A percentile compares a stretch with the other conserved stretches of the same genome.
These are phyloP conservation scores for Acorus calamus DNA, from an alignment of 106 monocot genomes.

Conservation along the genomic window DNA sequence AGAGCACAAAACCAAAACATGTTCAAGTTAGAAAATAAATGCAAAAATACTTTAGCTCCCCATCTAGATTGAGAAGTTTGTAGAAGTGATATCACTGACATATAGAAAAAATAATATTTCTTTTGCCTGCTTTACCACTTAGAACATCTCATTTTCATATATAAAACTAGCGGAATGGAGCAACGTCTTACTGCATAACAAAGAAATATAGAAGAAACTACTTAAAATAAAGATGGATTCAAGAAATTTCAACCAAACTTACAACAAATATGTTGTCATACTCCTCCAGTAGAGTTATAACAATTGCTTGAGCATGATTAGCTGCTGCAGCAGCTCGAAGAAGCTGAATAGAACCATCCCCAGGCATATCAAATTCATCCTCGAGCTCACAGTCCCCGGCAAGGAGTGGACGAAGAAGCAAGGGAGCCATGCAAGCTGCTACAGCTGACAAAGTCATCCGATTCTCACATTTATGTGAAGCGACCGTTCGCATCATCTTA, in stretches of 20 bases:
- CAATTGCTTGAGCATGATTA: constrained; percentile 95
- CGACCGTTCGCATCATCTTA: constrained; percentile 76
- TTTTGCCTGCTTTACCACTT: too few species aligned
- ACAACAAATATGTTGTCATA: constrained; percentile 81
- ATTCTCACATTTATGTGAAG: constrained; percentile 63
- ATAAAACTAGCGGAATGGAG: background rate
- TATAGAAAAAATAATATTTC: too few species aligned
- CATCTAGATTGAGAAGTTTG: too few species aligned
- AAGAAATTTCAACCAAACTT: constrained; percentile 9
- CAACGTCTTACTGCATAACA: background rate
- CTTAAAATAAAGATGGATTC: background rate
- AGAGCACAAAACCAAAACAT: too few species aligned
- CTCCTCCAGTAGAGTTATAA: constrained; percentile 77
- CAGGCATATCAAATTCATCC: constrained; percentile 61
- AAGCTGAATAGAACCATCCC: constrained; percentile 85
- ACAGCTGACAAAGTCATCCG: constrained; percentile 74
- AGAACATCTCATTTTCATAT: too few species aligned
- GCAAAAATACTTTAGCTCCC: too few species aligned
- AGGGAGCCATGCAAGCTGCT: constrained; percentile 98
- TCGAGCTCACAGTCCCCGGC: constrained; percentile 88
- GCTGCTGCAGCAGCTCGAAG: constrained; percentile 97
- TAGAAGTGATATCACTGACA: too few species aligned
- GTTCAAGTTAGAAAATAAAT: too few species aligned
- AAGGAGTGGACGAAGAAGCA: constrained; percentile 89
- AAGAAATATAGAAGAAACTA: background rate